Base-by-base conservation (phyloP, 169 alveolate genomes). In the Plasmodium billcollinsi region DNA sequence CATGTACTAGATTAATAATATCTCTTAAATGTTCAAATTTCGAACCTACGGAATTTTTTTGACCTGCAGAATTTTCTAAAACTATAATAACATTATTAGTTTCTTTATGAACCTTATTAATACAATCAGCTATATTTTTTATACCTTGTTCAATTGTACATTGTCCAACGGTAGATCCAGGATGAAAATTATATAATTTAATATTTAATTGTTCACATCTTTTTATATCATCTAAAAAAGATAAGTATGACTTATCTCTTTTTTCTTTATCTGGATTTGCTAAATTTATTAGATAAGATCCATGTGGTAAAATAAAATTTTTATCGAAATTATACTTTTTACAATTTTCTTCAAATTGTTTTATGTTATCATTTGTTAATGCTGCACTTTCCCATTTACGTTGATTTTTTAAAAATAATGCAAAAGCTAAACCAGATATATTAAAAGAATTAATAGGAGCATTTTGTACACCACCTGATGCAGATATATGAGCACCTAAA, bases 31-130 rank as follows among this genome's bases (percentile, higher is more conserved):
- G 97, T 89, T 96, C 97, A 90, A 96, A 96, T 75, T 89, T 95
- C 66, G 97, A 95, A 43, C 98, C 98, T 0, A 96, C 75, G 3
- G 95, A 96, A 70, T 96, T 95, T 91, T 96, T 96, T 80, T 95
- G 97, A 8, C 97, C 98, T 8, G 98, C 98, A 59, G 97, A 95
- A 74, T 96, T 96, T 92, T 96, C 98, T 66, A 96, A 71, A 3
- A 96, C 97, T 33, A 96, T 94, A 1, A 88, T 94, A 6, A 95
- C 98, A 39, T 80, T 62, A 12, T 72, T 66, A 8, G 98, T 96
- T 73, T 92, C 94, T 67, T 93, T 73, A 74, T 92, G 93, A 4
- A 96, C 98, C 88, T 89, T 90, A 74, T 96, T 96, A 20, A 96
- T 94, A 72, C 96, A 92, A 14, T 71, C 97, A 15, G 96, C 94